Evolutionary conservation across 768 basidiomycete species (phyloP).

Genomic region (Lactarius pseudohatsudake): DNA sequence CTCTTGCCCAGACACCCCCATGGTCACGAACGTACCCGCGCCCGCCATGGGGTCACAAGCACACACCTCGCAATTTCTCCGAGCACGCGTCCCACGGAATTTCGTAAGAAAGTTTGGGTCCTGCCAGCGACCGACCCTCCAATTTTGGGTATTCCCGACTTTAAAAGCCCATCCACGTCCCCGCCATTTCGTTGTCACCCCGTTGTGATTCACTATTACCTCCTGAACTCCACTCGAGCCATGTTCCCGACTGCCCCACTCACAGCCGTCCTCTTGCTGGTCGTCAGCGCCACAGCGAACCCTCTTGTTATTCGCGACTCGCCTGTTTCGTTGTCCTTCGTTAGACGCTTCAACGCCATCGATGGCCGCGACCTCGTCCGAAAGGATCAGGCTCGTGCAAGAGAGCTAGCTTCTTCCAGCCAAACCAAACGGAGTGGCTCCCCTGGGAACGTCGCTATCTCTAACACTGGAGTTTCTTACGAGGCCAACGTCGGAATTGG

Average conservation of each 20-base stretch:
- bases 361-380: conserved; percentile 49
- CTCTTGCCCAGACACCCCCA: no score
- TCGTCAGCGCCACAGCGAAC: conserved; percentile 28
- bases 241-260: conserved; percentile 32
- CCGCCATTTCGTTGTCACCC: not conserved
- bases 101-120: no score
- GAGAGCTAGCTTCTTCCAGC: conserved; percentile 36
- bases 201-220: not conserved
- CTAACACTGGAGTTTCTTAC: conserved; percentile 47
- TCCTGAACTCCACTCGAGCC: not conserved
- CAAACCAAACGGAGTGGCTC: conserved; percentile 37
- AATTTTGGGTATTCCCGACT: no score
- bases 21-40: no score
- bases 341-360: conserved; percentile 53
- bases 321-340: conserved; percentile 45
- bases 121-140: no score
- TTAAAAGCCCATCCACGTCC: no score
- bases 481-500: conserved; percentile 47
- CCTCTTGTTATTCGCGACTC: conserved; percentile 31
- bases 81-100: no score
- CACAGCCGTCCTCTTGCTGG: conserved; percentile 32
- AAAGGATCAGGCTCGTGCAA: conserved; percentile 52
- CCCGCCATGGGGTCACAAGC: no score
- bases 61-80: no score
- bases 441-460: conserved; percentile 38